Base-by-base conservation (phyloP, 352 stramenopile species). In the Globisporangium orthogonon region DNA sequence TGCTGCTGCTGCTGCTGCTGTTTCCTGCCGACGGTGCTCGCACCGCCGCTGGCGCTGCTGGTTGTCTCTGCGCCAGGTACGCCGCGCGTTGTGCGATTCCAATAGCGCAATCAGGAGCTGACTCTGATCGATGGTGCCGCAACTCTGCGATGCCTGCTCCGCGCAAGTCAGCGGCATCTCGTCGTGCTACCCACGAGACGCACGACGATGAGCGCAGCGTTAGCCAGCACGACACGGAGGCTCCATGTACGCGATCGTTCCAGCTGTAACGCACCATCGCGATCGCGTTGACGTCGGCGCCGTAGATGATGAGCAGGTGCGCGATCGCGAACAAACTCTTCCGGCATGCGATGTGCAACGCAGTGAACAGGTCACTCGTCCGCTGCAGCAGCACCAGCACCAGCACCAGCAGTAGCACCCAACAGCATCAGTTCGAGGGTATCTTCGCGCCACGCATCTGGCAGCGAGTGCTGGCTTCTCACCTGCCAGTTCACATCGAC, bases 401-500 rank as follows among this genome's bases (percentile, higher is more conserved):
- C 23, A 23, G 23, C 23, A 23, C 23, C 23, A 1, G 33, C 33
- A 37, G 33, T 1, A 37, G 33, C 0, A 37, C 10, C 6, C 33
- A 37, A 37, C 33, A 37, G 6, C 33, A 9, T 37, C 33, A 37
- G 33, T 23, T 23, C 23, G 33, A 37, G 6, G 4, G 33, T 37
- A 37, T 23, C 23, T 23, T 23, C 23, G 23, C 23, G 23, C 33
- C 33, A 37, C 10, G 40, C 40, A 46, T 1, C 13, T 5, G 15
- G 2, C 40, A 46, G 5, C 33, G 10, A 37, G 33, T 23, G 40
- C 14, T 23, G 23, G 23, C 40, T 7, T 15, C 14, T 7, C 41
- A 83, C 74, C 72, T 91, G 82, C 73, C 75, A 86, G 60, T 90
- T 91, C 57, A 90, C 74, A 29, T 90, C 71, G 15, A 87, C 66